Evolutionary conservation across 1,139 yeast genomes (phyloP), one percentile per base, ranked within the genome.

Genomic region (Candida tropicalis): DNA sequence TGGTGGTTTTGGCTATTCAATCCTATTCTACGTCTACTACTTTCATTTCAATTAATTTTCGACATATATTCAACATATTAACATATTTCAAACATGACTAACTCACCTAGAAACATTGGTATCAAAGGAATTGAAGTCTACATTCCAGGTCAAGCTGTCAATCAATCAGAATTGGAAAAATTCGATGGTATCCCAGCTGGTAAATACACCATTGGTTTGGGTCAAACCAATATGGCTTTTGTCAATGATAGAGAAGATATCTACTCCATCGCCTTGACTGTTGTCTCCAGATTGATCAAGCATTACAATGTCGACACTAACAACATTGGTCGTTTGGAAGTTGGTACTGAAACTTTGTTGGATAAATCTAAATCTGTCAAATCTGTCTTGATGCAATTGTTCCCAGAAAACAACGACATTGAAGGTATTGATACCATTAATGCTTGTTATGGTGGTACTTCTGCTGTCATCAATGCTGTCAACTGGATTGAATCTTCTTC

Each of bases 401-500:
- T 95, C 59, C 91, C 87, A 48, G 95, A 81, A 44, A 93, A 93
- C 75, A 70, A 76, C 57, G 99, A 95, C 63, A 78, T 93, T 56
- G 99, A 95, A 72, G 99, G 99, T 68, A 75, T 95, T 53, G 99
- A 95, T 70, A 90, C 96, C 53, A 67, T 91, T 58, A 95, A 95
- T 67, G 99, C 99, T 35, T 95, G 99, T 73, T 95, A 95, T 70
- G 99, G 99, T 65, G 99, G 98, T 66, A 93, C 99, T 54, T 83
- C 87, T 58, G 98, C 99, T 16, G 80, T 95, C 34, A 84, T 95
- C 74, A 93, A 91, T 73, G 82, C 97, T 20, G 66, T 93, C 63
- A 91, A 90, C 79, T 95, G 99, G 99, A 71, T 95, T 57, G 97
- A 93, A 70, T 89, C 97, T 26, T 83, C 91, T 27, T 79, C 93